A percentile compares a stretch with the other conserved stretches of the same genome.
phyloP scores from a whole-genome alignment of 352 stramenopile species.

The Globisporangium cederbergense region DNA sequence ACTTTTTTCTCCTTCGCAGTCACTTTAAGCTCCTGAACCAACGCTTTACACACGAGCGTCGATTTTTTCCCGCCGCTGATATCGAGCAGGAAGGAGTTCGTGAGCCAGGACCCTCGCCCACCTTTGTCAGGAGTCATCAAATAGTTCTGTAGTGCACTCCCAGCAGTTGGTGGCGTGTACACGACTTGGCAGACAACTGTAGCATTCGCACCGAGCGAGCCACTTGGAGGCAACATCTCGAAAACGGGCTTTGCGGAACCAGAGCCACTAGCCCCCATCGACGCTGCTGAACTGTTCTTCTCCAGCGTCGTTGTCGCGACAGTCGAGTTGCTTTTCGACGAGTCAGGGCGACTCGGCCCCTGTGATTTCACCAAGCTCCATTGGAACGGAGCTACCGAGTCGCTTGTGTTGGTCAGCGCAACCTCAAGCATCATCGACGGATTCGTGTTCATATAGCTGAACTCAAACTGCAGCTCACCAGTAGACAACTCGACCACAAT shows the following conservation, averaged over 20 bases:
- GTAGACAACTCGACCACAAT: slow-evolving; percentile 78
- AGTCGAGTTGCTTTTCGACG: slow-evolving; percentile 55
- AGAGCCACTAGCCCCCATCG: background rate
- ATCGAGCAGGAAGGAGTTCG: slow-evolving; percentile 48
- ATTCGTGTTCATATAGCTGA: slow-evolving; percentile 54
- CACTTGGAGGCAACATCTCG: slow-evolving; percentile 47
- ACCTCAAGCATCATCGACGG: slow-evolving; percentile 57
- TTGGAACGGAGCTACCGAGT: slow-evolving; percentile 80
- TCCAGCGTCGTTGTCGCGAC: slow-evolving; percentile 22
- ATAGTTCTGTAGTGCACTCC: background rate
- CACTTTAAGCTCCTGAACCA: slow-evolving; percentile 54
- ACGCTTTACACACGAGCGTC: slow-evolving; percentile 40
- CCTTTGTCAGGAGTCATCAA: background rate
- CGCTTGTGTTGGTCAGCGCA: slow-evolving; percentile 87
- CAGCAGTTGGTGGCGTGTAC: slow-evolving; percentile 39
- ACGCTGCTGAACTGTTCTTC: slow-evolving; percentile 5
- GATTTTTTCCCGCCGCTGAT: slow-evolving; percentile 50
- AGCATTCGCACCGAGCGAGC: slow-evolving; percentile 30
- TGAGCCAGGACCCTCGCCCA: slow-evolving; percentile 24
- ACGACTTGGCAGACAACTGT: slow-evolving; percentile 45
- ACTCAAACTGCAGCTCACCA: slow-evolving; percentile 68
- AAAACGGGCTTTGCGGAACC: slow-evolving; percentile 26
- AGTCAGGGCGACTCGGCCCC: slow-evolving; percentile 33
- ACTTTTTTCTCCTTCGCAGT: slow-evolving; percentile 68
- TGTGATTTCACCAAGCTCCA: slow-evolving; percentile 48